phyloP scores from a whole-genome alignment of 2,329 filamentous ascomycete genomes.

The Penicillium decumbens region DNA sequence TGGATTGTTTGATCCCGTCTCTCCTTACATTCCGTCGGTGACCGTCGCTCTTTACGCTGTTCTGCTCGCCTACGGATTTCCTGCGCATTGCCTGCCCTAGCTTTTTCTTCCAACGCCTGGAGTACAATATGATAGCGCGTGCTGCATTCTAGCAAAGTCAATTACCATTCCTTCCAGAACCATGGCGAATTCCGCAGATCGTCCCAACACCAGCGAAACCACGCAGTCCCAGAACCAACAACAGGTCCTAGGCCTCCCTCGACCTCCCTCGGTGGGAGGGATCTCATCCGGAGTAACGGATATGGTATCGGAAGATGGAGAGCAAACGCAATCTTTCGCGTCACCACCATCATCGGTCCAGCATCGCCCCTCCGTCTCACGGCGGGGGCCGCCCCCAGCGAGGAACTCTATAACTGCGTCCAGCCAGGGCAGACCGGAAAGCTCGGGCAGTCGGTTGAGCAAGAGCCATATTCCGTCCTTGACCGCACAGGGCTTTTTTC shows the following conservation, averaged over 20 bases:
- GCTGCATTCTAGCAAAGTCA: conserved; percentile 10
- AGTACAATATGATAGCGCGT: conserved; percentile 23
- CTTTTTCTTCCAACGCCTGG: conserved; percentile 3
- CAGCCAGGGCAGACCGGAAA: conserved; percentile 49
- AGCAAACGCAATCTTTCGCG: conserved; percentile 35
- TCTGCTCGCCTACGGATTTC: not conserved
- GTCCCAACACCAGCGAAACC: conserved; percentile 41
- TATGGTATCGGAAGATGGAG: conserved; percentile 51
- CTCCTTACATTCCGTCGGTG: conserved; percentile 6
- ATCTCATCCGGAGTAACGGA: conserved; percentile 72
- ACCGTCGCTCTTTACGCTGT: conserved; percentile 13
- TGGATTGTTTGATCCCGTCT: conserved; percentile 5
- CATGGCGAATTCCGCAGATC: conserved; percentile 25
- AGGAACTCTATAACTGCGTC: conserved; percentile 41
- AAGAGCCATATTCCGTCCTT: conserved; percentile 86
- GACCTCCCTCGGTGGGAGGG: conserved; percentile 38
- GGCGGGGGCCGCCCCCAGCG: conserved; percentile 48
- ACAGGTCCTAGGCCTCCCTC: conserved; percentile 50
- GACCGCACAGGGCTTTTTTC: conserved; percentile 86
- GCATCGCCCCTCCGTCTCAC: conserved; percentile 54
- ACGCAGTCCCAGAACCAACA: conserved; percentile 36
- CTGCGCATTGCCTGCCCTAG: conserved; percentile 1
- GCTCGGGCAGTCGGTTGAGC: conserved; percentile 63
- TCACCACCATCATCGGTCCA: conserved; percentile 51
- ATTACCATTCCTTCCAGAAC: conserved; percentile 5